Conservation (phyloP, 345 rosid genomes). For the Streptanthus diversifolius region DNA sequence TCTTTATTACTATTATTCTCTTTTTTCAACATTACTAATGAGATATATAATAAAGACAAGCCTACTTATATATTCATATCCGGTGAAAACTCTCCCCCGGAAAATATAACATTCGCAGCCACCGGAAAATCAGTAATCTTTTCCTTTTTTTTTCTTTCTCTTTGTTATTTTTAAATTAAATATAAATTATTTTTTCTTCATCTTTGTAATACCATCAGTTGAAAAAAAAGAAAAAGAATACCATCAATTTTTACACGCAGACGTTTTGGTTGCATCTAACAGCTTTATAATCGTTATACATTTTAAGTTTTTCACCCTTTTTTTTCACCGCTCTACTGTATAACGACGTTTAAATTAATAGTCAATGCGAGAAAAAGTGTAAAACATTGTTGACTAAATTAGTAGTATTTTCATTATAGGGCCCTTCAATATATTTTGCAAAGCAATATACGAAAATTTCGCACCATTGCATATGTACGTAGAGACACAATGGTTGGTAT, state of each 20-base stretch:
- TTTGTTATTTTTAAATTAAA: background rate
- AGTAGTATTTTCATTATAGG: background rate
- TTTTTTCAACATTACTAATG: background rate
- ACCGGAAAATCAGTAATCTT: constrained; percentile 41
- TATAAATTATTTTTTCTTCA: background rate
- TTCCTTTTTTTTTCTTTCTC: constrained; percentile 22
- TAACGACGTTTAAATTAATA: background rate
- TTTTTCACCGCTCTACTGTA: background rate
- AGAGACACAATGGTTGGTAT: constrained; percentile 40
- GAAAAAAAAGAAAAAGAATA: too few relatives aligned
- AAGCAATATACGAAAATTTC: background rate
- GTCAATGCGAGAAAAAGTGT: background rate
- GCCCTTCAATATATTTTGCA: background rate
- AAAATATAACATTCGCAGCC: constrained; percentile 31
- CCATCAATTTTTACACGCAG: too few relatives aligned
- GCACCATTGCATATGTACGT: background rate
- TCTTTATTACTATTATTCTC: background rate
- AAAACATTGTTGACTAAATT: background rate
- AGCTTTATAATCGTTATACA: background rate
- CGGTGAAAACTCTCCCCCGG: constrained; percentile 42
- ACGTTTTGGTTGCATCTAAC: background rate
- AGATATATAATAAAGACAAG: background rate
- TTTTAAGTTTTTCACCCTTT: background rate
- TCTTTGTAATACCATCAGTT: background rate
- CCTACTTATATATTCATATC: constrained; percentile 27